A percentile compares a stretch with the other conserved stretches of the same genome.
Evolutionary conservation across 331 rosid species (phyloP).

Genomic region (Spiraea crenata): DNA sequence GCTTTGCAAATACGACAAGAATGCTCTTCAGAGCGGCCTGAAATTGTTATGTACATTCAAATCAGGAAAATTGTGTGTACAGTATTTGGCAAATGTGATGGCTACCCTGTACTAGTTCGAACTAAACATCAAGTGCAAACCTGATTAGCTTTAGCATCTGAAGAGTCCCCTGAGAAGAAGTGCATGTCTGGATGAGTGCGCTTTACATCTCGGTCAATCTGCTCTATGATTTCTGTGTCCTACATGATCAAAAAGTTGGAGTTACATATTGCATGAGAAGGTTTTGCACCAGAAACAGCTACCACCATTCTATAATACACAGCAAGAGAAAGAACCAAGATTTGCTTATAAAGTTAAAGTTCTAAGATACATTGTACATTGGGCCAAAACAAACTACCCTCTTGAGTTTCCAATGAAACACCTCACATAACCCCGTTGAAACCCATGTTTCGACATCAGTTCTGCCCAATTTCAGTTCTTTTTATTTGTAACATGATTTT

Average conservation of each 20-base stretch:
- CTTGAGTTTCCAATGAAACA: not conserved
- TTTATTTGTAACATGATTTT: not conserved
- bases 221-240: constrained; percentile 97
- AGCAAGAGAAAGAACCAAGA: not conserved
- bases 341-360: not conserved
- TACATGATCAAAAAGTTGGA: constrained; percentile 34
- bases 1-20: constrained; percentile 82
- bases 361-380: not conserved
- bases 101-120: constrained; percentile 13
- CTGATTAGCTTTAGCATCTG: constrained; percentile 87
- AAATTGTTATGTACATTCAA: constrained; percentile 26
- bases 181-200: constrained; percentile 99
- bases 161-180: constrained; percentile 87
- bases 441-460: not conserved
- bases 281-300: not conserved
- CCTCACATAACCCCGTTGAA: too few relatives aligned
- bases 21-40: constrained; percentile 89
- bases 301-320: not conserved
- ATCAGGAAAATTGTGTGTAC: constrained; percentile 14
- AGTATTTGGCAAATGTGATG: constrained; percentile 10
- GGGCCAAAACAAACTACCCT: not conserved
- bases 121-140: constrained; percentile 34
- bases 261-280: constrained; percentile 19
- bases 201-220: constrained; percentile 94
- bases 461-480: not conserved